Percentiles rank a stretch among this genome's conserved stretches.
These are phyloP conservation scores for Cladorrhinum sp. DNA, from an alignment of 2,329 filamentous ascomycete genomes.

Conservation along the genomic window DNA sequence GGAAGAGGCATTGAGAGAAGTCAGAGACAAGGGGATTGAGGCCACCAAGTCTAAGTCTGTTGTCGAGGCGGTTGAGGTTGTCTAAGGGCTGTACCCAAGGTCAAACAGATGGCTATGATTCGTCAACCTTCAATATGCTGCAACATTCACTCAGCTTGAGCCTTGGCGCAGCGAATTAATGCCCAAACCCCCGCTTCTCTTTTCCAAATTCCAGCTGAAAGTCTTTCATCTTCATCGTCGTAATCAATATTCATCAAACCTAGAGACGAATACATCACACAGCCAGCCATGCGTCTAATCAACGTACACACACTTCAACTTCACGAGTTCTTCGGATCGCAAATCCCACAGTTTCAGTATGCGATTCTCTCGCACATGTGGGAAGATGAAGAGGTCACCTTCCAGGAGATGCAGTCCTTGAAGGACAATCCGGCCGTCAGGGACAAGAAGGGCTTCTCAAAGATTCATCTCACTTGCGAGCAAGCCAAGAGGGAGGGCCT, in stretches of 20 bases:
- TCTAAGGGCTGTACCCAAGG: not conserved
- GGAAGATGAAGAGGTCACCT: slow-evolving; percentile 12
- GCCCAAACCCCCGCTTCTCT: too few species aligned
- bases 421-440: not conserved
- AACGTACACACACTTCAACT: not conserved
- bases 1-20: slow-evolving; percentile 28
- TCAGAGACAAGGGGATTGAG: slow-evolving; percentile 12
- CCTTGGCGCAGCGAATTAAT: too few species aligned
- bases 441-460: slow-evolving; percentile 5
- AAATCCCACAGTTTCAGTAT: slow-evolving; percentile 4
- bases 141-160: too few species aligned
- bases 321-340: not conserved
- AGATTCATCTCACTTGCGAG: slow-evolving; percentile 9
- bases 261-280: too few species aligned
- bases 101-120: too few species aligned
- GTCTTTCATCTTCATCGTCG: too few species aligned
- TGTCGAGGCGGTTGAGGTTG: slow-evolving; percentile 17
- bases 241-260: not conserved
- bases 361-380: slow-evolving; percentile 21
- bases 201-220: too few species aligned
- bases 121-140: too few species aligned
- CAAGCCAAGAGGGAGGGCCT: slow-evolving; percentile 1
- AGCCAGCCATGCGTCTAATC: not conserved
- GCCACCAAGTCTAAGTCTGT: slow-evolving; percentile 12
- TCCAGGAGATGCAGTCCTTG: slow-evolving; percentile 7